Evolutionary conservation across 805 yeast genomes (phyloP).

Genomic region (Alloascoidea africana): DNA sequence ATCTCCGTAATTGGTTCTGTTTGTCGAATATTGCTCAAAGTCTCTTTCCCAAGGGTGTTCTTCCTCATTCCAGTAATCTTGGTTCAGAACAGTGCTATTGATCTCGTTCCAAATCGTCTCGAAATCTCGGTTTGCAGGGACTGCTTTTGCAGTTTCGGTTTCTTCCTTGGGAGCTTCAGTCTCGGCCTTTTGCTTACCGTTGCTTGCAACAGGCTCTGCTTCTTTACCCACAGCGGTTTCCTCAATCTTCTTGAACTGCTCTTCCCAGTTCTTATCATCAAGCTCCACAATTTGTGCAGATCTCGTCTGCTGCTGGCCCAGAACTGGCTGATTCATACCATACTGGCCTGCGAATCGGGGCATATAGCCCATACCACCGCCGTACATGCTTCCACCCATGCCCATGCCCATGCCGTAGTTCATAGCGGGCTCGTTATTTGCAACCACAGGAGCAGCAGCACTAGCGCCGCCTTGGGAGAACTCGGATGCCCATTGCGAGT

Average conservation of each 20-base stretch:
- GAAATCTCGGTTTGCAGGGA: constrained; percentile 19
- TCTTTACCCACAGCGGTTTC: constrained; percentile 4
- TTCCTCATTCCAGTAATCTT: constrained; percentile 29
- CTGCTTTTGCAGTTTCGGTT: too few species aligned
- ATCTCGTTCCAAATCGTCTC: constrained; percentile 26
- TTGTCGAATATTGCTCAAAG: constrained; percentile 57
- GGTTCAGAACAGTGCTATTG: constrained; percentile 13
- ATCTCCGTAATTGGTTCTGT: constrained; percentile 61
- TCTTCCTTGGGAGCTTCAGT: constrained; percentile 8
- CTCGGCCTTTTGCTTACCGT: constrained; percentile 10
- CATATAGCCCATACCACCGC: neutral
- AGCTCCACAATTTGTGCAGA: constrained; percentile 17
- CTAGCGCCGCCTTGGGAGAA: too few species aligned
- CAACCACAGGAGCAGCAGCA: too few species aligned
- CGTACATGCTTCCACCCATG: too few species aligned
- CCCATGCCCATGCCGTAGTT: too few species aligned
- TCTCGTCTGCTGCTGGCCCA: constrained; percentile 5
- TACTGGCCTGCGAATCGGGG: neutral
- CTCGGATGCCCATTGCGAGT: too few species aligned
- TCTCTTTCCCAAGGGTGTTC: constrained; percentile 61
- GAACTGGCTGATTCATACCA: constrained; percentile 2
- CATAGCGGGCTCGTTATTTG: too few species aligned
- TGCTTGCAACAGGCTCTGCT: constrained; percentile 9
- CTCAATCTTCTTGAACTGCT: constrained; percentile 25
- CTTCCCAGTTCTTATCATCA: constrained; percentile 25